phyloP scores from a whole-genome alignment of 2,329 filamentous ascomycete genomes.

The Celoporthe dispersa region DNA sequence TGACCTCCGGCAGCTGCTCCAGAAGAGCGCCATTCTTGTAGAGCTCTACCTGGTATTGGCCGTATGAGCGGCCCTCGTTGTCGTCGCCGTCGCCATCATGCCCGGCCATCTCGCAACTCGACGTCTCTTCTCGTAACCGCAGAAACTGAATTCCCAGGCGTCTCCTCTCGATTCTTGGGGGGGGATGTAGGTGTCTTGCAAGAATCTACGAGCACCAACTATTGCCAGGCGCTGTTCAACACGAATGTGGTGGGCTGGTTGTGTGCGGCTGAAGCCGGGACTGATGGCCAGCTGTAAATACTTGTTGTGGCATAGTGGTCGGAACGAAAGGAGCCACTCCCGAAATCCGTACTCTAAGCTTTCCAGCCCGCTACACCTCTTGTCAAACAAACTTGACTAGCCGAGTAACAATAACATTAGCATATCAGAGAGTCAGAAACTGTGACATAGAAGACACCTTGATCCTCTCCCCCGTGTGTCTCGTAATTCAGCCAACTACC shows the following conservation, averaged over 20 bases:
- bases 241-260: neutral
- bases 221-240: neutral
- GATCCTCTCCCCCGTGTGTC: neutral
- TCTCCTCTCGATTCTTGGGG: neutral
- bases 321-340: neutral
- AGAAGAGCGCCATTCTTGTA: slow-evolving; percentile 57
- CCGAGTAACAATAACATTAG: neutral
- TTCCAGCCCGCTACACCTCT: neutral
- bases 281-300: neutral
- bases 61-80: slow-evolving; percentile 30
- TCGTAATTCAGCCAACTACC: neutral
- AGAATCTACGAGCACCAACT: neutral
- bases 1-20: slow-evolving; percentile 54
- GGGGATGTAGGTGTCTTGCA: neutral
- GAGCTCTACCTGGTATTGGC: slow-evolving; percentile 43
- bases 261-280: neutral
- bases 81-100: slow-evolving; percentile 15
- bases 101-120: slow-evolving; percentile 18
- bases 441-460: neutral
- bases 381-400: neutral
- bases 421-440: neutral
- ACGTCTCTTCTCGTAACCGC: neutral
- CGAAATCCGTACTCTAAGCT: neutral
- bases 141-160: neutral
- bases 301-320: too few relatives aligned